A percentile compares a stretch with the other conserved stretches of the same genome.
Evolutionary conservation across 2,329 filamentous ascomycete genomes (phyloP).

Genomic region (Bipolaris bicolor): DNA sequence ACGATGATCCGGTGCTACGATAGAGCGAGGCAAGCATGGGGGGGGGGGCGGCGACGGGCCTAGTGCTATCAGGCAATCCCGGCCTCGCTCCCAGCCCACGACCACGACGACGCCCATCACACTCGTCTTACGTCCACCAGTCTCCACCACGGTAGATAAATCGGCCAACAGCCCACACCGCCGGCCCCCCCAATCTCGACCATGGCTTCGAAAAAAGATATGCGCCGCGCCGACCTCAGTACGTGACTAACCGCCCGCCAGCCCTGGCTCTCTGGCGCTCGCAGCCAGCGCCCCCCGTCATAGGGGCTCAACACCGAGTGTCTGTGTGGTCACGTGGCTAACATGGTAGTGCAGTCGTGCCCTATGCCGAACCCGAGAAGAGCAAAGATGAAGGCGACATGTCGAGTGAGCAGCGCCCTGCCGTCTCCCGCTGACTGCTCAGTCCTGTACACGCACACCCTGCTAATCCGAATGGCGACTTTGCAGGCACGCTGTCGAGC

Average conservation of each 20-base stretch:
- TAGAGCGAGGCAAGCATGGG: constrained; percentile 11
- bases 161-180: constrained; percentile 16
- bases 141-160: constrained; percentile 16
- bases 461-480: constrained; percentile 7
- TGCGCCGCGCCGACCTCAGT: constrained; percentile 77
- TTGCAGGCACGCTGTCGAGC: constrained; percentile 66
- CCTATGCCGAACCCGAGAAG: constrained; percentile 77
- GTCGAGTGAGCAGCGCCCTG: constrained; percentile 60
- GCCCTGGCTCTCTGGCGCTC: neutral
- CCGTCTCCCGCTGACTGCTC: neutral
- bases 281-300: neutral
- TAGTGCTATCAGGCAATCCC: constrained; percentile 2
- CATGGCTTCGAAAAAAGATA: constrained; percentile 76
- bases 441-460: too few species aligned
- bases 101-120: constrained; percentile 5
- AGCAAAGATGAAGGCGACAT: constrained; percentile 72
- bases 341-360: constrained; percentile 69
- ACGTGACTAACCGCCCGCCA: constrained; percentile 43
- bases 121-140: constrained; percentile 23
- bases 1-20: constrained; percentile 16
- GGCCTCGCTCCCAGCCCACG: constrained; percentile 6
- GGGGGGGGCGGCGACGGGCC: constrained; percentile 9
- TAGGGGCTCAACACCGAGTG: constrained; percentile 6
- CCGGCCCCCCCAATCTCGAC: constrained; percentile 26
- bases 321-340: constrained; percentile 38